Conservation (phyloP, 2,329 filamentous ascomycete species). For the Colletotrichum filicis region DNA sequence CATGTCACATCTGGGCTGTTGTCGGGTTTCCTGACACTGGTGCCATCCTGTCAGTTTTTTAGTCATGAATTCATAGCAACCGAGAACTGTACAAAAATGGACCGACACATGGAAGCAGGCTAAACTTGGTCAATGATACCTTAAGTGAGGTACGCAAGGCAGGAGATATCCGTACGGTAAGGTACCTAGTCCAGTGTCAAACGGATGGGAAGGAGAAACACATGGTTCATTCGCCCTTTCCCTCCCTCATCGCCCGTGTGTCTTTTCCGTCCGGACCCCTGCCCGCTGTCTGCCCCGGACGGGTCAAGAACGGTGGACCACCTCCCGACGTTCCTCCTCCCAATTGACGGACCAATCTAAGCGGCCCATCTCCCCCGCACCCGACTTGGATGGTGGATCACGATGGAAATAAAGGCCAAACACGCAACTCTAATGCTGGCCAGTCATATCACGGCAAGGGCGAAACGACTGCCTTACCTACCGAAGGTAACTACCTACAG, state of each 20-base stretch:
- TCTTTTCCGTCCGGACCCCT: slow-evolving; percentile 1
- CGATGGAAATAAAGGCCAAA: slow-evolving; percentile 8
- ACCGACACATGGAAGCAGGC: not conserved
- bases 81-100: not conserved
- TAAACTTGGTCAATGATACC: not conserved
- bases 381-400: not conserved
- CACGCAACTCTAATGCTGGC: not conserved
- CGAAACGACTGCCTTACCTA: not conserved
- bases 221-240: not conserved
- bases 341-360: slow-evolving; percentile 10
- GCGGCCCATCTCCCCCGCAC: slow-evolving; percentile 11
- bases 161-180: too few relatives aligned
- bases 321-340: not conserved
- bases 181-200: not conserved
- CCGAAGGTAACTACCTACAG: not conserved
- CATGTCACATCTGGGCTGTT: not conserved
- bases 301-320: not conserved
- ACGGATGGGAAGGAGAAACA: not conserved
- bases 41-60: not conserved
- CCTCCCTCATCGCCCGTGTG: not conserved
- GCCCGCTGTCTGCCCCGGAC: not conserved
- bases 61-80: not conserved
- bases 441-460: not conserved
- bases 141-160: not conserved
- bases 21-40: not conserved